Evolutionary conservation across 257 asterid species (phyloP), one percentile per base, ranked within the genome.

Genomic region (Cordia subcordata): DNA sequence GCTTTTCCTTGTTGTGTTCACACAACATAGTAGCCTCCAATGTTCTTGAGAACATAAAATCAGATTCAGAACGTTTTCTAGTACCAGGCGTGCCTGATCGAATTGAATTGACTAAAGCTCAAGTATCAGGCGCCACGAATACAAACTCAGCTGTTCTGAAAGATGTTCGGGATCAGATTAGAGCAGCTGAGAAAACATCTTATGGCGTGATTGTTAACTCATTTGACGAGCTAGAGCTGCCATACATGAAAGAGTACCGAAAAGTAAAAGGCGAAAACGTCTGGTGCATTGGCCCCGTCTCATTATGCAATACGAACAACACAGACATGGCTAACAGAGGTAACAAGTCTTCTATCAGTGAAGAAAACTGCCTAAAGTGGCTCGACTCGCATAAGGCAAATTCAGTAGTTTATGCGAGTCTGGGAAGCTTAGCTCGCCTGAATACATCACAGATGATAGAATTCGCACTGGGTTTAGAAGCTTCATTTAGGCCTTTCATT

Each of bases 241-340:
- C 78, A 79, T 86, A 84, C 40, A 37, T 75, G 11, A 65, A 58
- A 6, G 54, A 37, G 8, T 77, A 68, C 60, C 35, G 8, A 1
- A 64, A 68, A 9, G 74, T 33, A 0, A 74, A 23, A 62, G 73
- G 74, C 0, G 62, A 74, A 19, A 66, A 62, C 9, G 52, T 78
- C 1, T 83, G 79, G 79, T 66, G 80, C 49, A 46, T 81, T 16
- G 87, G 87, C 10, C 90, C 87, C 1, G 87, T 75, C 64, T 77
- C 80, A 5, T 42, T 75, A 0, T 75, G 64, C 71, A 80, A 75
- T 61, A 42, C 61, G 21, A 12, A 76, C 79, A 8, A 55, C 12
- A 13, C 22, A 53, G 78, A 79, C 5, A 61, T 47, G 68, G 79
- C 70, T 0, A 66, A 63, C 11, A 79, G 81, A 47, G 85, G 88